phyloP scores from a whole-genome alignment of 176 grass and related monocot genomes.

The Calamus simplicifolius region DNA sequence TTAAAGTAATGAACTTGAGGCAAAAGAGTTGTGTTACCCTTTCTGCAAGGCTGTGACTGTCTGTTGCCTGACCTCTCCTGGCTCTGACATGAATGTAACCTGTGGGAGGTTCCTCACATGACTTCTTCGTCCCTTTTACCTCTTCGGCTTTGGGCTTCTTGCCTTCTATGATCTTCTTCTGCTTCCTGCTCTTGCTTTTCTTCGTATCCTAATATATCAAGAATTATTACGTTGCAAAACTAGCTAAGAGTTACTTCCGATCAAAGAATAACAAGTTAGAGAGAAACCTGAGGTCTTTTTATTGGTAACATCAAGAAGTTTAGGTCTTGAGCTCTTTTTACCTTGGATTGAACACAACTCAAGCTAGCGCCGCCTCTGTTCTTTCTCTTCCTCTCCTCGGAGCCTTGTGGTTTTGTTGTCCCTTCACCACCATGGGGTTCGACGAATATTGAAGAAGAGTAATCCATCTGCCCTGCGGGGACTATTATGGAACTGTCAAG shows the following conservation, averaged over 20 bases:
- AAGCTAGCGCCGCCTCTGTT: conserved; percentile 27
- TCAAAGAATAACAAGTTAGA: conserved; percentile 11
- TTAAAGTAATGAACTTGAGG: conserved; percentile 6
- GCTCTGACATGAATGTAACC: conserved; percentile 98
- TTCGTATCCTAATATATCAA: conserved; percentile 34
- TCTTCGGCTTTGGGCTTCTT: not conserved
- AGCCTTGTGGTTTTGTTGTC: not conserved
- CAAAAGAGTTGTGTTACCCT: conserved; percentile 35
- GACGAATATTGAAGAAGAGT: not conserved
- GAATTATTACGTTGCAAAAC: too few relatives aligned
- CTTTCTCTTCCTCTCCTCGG: conserved; percentile 52
- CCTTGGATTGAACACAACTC: conserved; percentile 61
- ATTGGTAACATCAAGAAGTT: not conserved
- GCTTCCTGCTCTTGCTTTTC: conserved; percentile 43
- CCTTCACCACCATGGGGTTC: too few relatives aligned
- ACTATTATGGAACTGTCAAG: not conserved
- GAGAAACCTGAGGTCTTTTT: not conserved
- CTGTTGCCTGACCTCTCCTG: conserved; percentile 92
- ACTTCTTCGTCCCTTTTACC: not conserved
- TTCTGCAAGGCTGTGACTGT: conserved; percentile 94
- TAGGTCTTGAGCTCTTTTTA: conserved; percentile 7
- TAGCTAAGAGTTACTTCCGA: conserved; percentile 1
- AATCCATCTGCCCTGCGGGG: too few relatives aligned
- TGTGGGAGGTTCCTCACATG: conserved; percentile 30
- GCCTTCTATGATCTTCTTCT: conserved; percentile 30